Percentiles rank a stretch among this genome's conserved stretches.
These are phyloP conservation scores for Nicotiana attenuata DNA, from an alignment of 257 asterid species.

Conservation along the genomic window DNA sequence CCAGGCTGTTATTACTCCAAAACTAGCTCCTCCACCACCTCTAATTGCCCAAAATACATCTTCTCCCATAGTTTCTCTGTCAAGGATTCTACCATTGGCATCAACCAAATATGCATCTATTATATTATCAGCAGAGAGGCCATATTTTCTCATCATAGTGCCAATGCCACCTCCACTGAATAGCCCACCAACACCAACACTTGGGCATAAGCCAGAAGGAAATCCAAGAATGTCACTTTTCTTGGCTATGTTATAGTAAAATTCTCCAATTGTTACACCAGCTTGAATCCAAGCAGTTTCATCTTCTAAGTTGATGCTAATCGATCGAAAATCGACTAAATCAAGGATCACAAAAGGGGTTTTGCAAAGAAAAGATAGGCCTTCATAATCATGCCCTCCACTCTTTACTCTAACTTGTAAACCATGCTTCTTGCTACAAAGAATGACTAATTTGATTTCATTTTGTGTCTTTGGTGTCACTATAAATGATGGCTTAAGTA, in stretches of 20 bases:
- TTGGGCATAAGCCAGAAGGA: conserved; percentile 28
- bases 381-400: conserved; percentile 35
- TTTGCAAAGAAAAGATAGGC: conserved; percentile 19
- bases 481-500: conserved; percentile 13
- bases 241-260: conserved; percentile 19
- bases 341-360: conserved; percentile 18
- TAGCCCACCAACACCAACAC: conserved; percentile 34
- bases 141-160: conserved; percentile 25
- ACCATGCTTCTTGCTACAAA: conserved; percentile 15
- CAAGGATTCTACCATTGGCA: conserved; percentile 15
- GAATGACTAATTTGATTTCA: conserved; percentile 17
- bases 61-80: conserved; percentile 18
- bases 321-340: conserved; percentile 3
- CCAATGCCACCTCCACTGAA: conserved; percentile 40
- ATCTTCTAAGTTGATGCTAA: conserved; percentile 11
- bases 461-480: conserved; percentile 18
- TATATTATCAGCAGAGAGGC: conserved; percentile 22
- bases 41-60: conserved; percentile 32
- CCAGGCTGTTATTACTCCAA: conserved; percentile 22
- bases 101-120: conserved; percentile 21
- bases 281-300: conserved; percentile 30
- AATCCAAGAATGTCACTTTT: conserved; percentile 18
- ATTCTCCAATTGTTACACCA: conserved; percentile 30
- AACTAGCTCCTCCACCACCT: conserved; percentile 32
- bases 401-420: conserved; percentile 24